Percentiles rank a stretch among this genome's conserved stretches.
phyloP scores from a whole-genome alignment of 768 basidiomycete species.

The Rhodosporidiobolus odoratus region DNA sequence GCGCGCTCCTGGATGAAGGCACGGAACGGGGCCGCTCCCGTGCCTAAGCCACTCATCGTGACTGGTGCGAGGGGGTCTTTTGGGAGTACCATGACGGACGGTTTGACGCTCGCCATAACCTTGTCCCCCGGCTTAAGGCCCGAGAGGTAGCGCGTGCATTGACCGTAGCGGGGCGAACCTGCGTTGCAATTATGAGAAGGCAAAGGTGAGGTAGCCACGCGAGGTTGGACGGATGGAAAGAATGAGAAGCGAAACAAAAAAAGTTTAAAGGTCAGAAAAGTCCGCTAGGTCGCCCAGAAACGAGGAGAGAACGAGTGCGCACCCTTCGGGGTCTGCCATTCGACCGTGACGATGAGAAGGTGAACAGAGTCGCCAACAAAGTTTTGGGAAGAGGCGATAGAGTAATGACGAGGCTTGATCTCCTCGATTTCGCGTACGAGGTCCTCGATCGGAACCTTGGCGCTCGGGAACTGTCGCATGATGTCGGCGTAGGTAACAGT shows the following conservation, averaged over 20 bases:
- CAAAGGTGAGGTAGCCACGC: no score
- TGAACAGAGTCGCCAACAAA: conserved; percentile 93
- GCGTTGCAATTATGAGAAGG: not conserved
- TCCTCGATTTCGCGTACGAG: conserved; percentile 79
- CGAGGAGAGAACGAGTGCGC: conserved; percentile 42
- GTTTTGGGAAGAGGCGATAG: conserved; percentile 91
- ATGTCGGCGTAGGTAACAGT: conserved; percentile 90
- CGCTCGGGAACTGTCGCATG: conserved; percentile 66
- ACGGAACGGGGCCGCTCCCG: conserved; percentile 97
- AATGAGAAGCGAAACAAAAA: no score
- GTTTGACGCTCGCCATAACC: conserved; percentile 95
- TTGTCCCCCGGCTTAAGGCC: conserved; percentile 77
- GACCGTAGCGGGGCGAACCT: conserved; percentile 78
- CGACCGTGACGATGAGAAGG: conserved; percentile 89
- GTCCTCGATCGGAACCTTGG: conserved; percentile 57
- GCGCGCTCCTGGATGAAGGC: conserved; percentile 97
- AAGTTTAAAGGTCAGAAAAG: no score
- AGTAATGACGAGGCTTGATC: conserved; percentile 96
- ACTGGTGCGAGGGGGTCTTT: conserved; percentile 77
- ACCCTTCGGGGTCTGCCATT: conserved; percentile 85
- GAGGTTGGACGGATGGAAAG: no score
- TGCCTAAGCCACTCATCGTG: conserved; percentile 98
- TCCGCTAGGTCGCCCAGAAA: not conserved
- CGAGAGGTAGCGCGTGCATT: conserved; percentile 92
- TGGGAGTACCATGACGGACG: conserved; percentile 99